A percentile compares a stretch with the other conserved stretches of the same genome.
Conservation (phyloP, 225 moss, liverwort and hornwort species). For the Pseudoscleropodium purum region DNA sequence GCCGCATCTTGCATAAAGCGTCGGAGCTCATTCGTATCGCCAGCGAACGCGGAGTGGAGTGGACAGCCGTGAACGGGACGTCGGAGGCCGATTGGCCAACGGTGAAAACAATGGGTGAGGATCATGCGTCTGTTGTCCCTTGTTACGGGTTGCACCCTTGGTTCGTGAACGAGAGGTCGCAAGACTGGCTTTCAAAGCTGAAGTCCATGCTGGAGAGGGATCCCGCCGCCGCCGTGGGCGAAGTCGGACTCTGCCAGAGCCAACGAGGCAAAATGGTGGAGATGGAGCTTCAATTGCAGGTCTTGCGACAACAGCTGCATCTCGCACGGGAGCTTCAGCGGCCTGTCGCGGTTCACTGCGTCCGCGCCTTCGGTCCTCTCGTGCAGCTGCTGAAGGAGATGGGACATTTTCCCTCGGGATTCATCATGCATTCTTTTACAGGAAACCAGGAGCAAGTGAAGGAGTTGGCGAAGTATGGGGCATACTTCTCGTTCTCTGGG, state of each 20-base stretch:
- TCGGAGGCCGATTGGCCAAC: conserved; percentile 76
- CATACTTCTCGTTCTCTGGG: conserved; percentile 89
- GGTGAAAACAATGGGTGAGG: conserved; percentile 68
- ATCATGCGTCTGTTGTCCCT: conserved; percentile 47
- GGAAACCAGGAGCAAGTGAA: conserved; percentile 66
- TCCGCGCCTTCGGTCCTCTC: conserved; percentile 52
- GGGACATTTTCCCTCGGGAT: conserved; percentile 75
- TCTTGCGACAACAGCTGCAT: conserved; percentile 66
- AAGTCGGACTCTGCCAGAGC: conserved; percentile 80
- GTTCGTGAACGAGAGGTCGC: conserved; percentile 59
- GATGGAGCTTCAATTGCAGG: conserved; percentile 35
- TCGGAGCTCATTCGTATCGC: conserved; percentile 60
- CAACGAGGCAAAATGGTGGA: conserved; percentile 45
- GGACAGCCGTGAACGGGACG: conserved; percentile 96
- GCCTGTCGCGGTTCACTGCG: conserved; percentile 78
- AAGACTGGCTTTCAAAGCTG: conserved; percentile 59
- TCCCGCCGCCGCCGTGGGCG: conserved; percentile 76
- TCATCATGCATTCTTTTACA: conserved; percentile 72
- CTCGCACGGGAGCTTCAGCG: conserved; percentile 65
- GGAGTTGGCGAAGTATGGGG: conserved; percentile 35
- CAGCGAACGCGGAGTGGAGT: conserved; percentile 50
- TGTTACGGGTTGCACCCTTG: conserved; percentile 94
- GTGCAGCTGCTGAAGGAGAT: conserved; percentile 45
- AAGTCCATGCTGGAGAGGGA: conserved; percentile 46
- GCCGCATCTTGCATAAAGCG: conserved; percentile 42